Evolutionary conservation across 139 green algal genomes (phyloP).

Genomic region (Choricystis sp.): DNA sequence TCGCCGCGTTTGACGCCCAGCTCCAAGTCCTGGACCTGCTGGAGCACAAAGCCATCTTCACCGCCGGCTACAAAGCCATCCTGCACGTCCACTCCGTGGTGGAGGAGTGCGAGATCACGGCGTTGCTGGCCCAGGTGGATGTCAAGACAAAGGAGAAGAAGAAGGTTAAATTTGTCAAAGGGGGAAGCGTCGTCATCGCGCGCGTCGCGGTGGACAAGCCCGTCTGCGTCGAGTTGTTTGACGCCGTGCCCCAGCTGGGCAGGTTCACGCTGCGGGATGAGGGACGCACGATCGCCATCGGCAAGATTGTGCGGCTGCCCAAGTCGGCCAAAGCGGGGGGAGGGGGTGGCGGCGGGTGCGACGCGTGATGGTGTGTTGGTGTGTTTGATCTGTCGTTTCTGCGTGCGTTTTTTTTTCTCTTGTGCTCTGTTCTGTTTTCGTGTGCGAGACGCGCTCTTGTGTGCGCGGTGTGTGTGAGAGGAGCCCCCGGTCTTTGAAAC

Average conservation of each 20-base stretch:
- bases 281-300: conserved; percentile 86
- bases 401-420: not conserved
- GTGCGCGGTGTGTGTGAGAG: too few relatives aligned
- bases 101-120: conserved; percentile 91
- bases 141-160: conserved; percentile 71
- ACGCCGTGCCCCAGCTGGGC: conserved; percentile 56
- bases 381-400: not conserved
- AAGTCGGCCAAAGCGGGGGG: conserved; percentile 14
- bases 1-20: conserved; percentile 67
- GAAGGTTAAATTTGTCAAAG: conserved; percentile 67
- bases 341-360: not conserved
- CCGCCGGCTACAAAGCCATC: conserved; percentile 70
- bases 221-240: conserved; percentile 84
- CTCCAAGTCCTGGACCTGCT: conserved; percentile 57
- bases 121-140: conserved; percentile 64
- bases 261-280: conserved; percentile 89
- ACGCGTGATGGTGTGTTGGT: not conserved
- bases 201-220: conserved; percentile 50
- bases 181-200: conserved; percentile 28
- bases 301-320: conserved; percentile 79
- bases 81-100: conserved; percentile 74
- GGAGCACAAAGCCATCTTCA: conserved; percentile 97
- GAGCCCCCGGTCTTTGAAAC: too few relatives aligned
- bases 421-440: not conserved
- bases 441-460: too few relatives aligned